Evolutionary conservation across 495 filamentous ascomycete genomes (phyloP).

Genomic region (Rostrohypoxylon terebratum): DNA sequence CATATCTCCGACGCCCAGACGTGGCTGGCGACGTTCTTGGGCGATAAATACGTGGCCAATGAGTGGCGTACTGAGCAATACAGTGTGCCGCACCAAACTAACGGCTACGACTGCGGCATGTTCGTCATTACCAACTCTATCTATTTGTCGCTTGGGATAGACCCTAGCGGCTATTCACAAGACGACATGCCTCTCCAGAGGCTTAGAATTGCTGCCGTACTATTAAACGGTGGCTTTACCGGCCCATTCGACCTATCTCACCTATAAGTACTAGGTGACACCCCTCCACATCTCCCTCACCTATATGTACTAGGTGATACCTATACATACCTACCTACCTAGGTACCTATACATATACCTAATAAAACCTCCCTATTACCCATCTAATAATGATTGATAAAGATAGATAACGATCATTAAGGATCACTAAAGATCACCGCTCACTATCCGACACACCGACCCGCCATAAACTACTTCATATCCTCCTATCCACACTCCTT

Average conservation of each 20-base stretch:
- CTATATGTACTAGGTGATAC: conserved; percentile 22
- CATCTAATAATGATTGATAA: too few species aligned
- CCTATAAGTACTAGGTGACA: conserved; percentile 24
- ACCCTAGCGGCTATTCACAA: conserved; percentile 68
- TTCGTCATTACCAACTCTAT: conserved; percentile 81
- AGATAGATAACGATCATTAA: too few species aligned
- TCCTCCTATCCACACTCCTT: background rate
- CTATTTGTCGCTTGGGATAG: conserved; percentile 72
- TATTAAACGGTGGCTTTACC: conserved; percentile 73
- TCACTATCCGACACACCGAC: background rate
- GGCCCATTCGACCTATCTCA: conserved; percentile 58
- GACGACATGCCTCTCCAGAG: conserved; percentile 70
- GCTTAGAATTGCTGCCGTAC: conserved; percentile 72
- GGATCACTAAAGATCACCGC: background rate
- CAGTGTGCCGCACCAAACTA: conserved; percentile 68
- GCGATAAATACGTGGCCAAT: conserved; percentile 62
- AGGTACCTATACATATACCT: too few species aligned
- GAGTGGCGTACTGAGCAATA: conserved; percentile 72
- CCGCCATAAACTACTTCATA: background rate
- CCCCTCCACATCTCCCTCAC: too few species aligned
- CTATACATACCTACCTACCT: too few species aligned
- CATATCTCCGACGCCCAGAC: conserved; percentile 33
- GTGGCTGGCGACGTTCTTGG: conserved; percentile 72
- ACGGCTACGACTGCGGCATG: conserved; percentile 83
- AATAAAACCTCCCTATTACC: too few species aligned